Evolutionary conservation across 306 rosid genomes (phyloP), one percentile per base, ranked within the genome.

Genomic region (Vigna reflexopilosa): DNA sequence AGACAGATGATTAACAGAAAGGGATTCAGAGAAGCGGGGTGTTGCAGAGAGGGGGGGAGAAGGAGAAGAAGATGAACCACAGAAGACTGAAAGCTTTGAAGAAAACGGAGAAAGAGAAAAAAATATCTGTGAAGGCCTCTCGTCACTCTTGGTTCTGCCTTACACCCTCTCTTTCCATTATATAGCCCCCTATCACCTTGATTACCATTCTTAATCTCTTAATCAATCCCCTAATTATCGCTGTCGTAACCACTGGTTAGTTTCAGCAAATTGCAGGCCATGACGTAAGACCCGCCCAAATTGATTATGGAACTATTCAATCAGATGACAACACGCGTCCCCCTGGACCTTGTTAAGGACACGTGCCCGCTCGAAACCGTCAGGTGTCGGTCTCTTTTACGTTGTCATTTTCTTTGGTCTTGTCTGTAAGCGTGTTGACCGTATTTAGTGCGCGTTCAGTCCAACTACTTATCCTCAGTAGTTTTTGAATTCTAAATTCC

Each of bases 1-100:
- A 95, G 97, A 91, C 98, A 93, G 97, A 91, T 88, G 91, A 91
- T 89, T 87, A 92, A 87, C 99, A 93, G 98, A 95, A 93, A 88
- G 98, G 97, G 98, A 95, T 91, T 86, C 98, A 90, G 93, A 91
- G 97, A 90, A 91, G 95, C 91, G 97, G 97, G 98, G 88, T 0
- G 80, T 79, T 50, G 65, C 83, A 92, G 98, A 91, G 62, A 77
- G 82, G 89, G 90, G 90, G 80, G 11, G 9, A 64, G 36, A 79
- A 66, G 52, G 4, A 55, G 2, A 26, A 47, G 55, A 57, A 58
- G 6, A 40, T 32, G 10, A 64, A 59, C 9, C 30, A 77, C 68
- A 64, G 4, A 51, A 61, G 19, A 50, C 6, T 5, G 16, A 1
- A 61, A 68, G 72, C 82, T 52, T 68, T 20, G 20, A 6, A 32